Evolutionary conservation across 768 basidiomycete genomes (phyloP), one percentile per base, ranked within the genome.

Genomic region (Mycena pura): DNA sequence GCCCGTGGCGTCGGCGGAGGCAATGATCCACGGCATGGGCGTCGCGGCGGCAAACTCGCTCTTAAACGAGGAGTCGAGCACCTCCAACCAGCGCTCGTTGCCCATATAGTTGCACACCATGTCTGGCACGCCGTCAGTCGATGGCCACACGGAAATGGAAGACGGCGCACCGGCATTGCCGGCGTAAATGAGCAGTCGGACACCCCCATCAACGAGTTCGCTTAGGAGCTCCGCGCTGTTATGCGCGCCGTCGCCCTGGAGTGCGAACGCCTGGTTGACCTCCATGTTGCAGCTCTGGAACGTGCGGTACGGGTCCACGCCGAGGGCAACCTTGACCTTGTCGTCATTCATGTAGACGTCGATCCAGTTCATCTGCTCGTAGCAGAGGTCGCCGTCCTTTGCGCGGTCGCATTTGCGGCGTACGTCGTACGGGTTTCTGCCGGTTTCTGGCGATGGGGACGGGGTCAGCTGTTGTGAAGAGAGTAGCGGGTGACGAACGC

Each of bases 21-120:
- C 66, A 1, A 83, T 84, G 31, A 84, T 64, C 88, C 88, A 95
- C 22, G 87, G 84, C 34, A 78, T 76, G 39, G 78, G 70, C 49
- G 77, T 74, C 22, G 82, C 79, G 39, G 66, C 70, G 39, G 74
- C 68, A 73, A 92, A 94, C 65, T 90, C 89, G 3, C 76, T 71
- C 28, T 83, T 74, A 80, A 89, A 92, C 32, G 77, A 72, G 36
- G 84, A 86, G 15, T 87, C 82, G 13, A 94, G 82, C 34, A 77
- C 74, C 57, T 83, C 81, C 6, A 93, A 76, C 91, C 93, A 94
- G 29, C 86, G 82, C 70, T 89, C 86, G 68, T 94, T 92, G 27
- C 93, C 93, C 25, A 92, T 83, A 68, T 83, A 91, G 76, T 95
- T 95, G 81, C 94, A 96, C 90, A 93, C 90, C 81, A 88, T 86